These are phyloP conservation scores for Epichloe uncinata DNA, from an alignment of 2,329 filamentous ascomycete species.

Conservation along the genomic window DNA sequence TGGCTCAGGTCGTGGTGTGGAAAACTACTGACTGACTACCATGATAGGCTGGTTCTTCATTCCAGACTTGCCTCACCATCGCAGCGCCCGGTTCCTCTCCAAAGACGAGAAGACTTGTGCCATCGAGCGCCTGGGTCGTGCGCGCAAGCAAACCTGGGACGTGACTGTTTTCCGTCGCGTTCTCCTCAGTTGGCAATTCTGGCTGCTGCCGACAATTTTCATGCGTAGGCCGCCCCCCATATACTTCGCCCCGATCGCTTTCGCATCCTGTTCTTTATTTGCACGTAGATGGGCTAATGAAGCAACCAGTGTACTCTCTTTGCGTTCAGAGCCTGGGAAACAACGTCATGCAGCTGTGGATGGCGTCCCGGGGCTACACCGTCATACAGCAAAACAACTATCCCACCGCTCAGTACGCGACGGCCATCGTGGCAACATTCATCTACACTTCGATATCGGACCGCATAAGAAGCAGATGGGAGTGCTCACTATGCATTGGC, in stretches of 20 bases:
- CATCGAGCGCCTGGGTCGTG: conserved; percentile 20
- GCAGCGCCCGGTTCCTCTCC: conserved; percentile 26
- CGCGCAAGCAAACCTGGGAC: conserved; percentile 10
- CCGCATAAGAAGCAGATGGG: conserved; percentile 28
- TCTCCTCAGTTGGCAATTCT: conserved; percentile 31
- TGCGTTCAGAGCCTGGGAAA: conserved; percentile 28
- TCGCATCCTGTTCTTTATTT: neutral
- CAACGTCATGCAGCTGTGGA: conserved; percentile 32
- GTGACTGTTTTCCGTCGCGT: conserved; percentile 6
- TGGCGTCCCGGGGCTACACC: conserved; percentile 29
- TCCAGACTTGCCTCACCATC: conserved; percentile 27
- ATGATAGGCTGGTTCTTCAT: conserved; percentile 29
- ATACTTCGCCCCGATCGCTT: neutral
- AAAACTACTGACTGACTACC: neutral
- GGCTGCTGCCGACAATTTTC: conserved; percentile 29
- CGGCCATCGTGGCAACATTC: conserved; percentile 28
- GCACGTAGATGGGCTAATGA: neutral
- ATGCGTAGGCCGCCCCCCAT: conserved; percentile 23
- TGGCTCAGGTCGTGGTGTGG: too few relatives aligned
- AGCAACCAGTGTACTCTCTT: conserved; percentile 24
- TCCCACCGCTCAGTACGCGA: conserved; percentile 27
- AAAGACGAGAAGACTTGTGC: conserved; percentile 23
- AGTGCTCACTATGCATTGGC: conserved; percentile 28
- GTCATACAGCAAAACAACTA: conserved; percentile 31
- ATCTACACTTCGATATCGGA: conserved; percentile 28